Evolutionary conservation across 1,139 yeast genomes (phyloP).

Genomic region (Trichomonascaceae sp.): DNA sequence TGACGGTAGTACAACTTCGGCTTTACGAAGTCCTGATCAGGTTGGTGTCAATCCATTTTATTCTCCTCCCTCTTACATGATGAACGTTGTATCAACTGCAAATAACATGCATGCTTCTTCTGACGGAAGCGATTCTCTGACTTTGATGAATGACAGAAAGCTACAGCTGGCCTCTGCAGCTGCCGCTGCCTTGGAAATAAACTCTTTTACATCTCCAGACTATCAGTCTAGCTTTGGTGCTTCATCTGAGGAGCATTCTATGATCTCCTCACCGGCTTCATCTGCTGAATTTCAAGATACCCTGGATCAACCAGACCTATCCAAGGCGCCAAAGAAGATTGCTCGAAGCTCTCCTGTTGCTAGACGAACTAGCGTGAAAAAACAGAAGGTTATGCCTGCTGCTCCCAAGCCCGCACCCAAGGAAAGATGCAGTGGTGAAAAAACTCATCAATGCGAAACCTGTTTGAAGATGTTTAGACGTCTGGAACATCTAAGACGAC

Average conservation of each 20-base stretch:
- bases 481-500: constrained; percentile 89
- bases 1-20: background rate
- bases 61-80: constrained; percentile 29
- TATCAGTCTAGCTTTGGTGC: constrained; percentile 4
- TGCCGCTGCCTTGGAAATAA: constrained; percentile 16
- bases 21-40: constrained; percentile 6
- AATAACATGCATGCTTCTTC: constrained; percentile 4
- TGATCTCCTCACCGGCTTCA: constrained; percentile 5
- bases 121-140: constrained; percentile 8
- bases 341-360: background rate
- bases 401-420: background rate
- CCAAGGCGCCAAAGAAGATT: background rate
- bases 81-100: constrained; percentile 8
- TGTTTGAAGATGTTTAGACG: constrained; percentile 80
- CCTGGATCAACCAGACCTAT: background rate
- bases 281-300: constrained; percentile 5
- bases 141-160: constrained; percentile 7
- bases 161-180: constrained; percentile 14
- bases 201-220: constrained; percentile 17
- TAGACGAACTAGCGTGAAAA: background rate
- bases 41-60: constrained; percentile 32
- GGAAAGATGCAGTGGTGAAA: constrained; percentile 12
- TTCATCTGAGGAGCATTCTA: background rate
- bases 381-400: background rate
- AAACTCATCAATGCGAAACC: constrained; percentile 42